Conservation (phyloP, 2,329 filamentous ascomycete genomes). For the Penicillium glabrum region DNA sequence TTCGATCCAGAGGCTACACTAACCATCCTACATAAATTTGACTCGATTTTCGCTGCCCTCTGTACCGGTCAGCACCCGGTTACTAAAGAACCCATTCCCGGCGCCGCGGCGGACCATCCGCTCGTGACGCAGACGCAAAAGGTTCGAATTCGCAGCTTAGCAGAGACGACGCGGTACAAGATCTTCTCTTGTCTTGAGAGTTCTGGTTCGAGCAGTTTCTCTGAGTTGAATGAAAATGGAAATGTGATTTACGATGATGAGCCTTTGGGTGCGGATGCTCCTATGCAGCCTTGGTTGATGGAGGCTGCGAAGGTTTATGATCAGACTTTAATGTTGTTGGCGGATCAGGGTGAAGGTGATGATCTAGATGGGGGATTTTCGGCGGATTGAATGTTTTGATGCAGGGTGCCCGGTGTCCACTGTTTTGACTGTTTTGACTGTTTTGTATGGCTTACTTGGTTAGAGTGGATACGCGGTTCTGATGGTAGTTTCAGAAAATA, state of each 20-base stretch:
- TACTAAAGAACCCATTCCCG: conserved; percentile 65
- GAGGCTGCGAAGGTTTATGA: conserved; percentile 77
- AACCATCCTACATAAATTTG: conserved; percentile 71
- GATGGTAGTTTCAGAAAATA: background rate
- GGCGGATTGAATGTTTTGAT: background rate
- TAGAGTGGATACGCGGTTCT: background rate
- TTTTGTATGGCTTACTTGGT: background rate
- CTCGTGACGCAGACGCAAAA: conserved; percentile 74
- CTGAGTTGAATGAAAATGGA: background rate
- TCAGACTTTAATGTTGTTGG: conserved; percentile 72
- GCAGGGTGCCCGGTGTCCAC: background rate
- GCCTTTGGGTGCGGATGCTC: conserved; percentile 43
- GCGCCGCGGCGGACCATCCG: conserved; percentile 62
- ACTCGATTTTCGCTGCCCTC: conserved; percentile 78
- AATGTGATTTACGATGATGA: conserved; percentile 38
- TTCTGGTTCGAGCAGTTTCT: background rate
- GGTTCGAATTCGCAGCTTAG: conserved; percentile 79
- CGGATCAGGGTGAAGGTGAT: conserved; percentile 44
- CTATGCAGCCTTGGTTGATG: conserved; percentile 56
- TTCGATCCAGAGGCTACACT: conserved; percentile 70
- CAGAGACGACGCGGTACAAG: conserved; percentile 65
- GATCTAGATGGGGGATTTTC: background rate
- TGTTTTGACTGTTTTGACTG: background rate
- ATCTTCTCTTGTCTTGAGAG: conserved; percentile 7
- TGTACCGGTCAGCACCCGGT: conserved; percentile 66